Conservation (phyloP, 345 rosid genomes). For the Lepidium africanum region DNA sequence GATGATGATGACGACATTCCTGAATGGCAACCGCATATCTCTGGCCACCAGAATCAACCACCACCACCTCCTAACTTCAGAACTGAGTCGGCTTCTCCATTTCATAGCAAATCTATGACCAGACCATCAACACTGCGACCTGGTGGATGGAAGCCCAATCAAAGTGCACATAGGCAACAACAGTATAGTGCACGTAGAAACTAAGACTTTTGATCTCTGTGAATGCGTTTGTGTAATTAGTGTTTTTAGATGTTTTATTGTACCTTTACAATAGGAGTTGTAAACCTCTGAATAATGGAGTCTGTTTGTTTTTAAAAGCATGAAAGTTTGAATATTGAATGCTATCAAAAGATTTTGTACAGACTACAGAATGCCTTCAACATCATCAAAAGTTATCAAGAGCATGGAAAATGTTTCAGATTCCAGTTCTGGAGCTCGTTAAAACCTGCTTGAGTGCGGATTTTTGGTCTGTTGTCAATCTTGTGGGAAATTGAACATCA, state of each 20-base stretch:
- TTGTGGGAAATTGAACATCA: slow-evolving; percentile 79
- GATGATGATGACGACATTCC: slow-evolving; percentile 81
- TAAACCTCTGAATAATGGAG: slow-evolving; percentile 1
- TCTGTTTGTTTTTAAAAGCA: background rate
- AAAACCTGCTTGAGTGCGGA: slow-evolving; percentile 67
- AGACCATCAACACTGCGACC: slow-evolving; percentile 4
- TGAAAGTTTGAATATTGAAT: background rate
- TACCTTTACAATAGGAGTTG: background rate
- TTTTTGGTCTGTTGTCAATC: slow-evolving; percentile 62
- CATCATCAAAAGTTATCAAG: background rate
- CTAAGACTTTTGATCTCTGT: slow-evolving; percentile 43
- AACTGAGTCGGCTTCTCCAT: background rate
- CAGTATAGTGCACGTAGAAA: slow-evolving; percentile 27
- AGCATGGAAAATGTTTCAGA: background rate
- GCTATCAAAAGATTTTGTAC: slow-evolving; percentile 14
- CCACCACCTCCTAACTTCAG: background rate
- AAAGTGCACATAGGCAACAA: slow-evolving; percentile 3
- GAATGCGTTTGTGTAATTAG: slow-evolving; percentile 7
- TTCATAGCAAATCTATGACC: slow-evolving; percentile 8
- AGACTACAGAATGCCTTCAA: background rate
- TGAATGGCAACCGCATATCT: slow-evolving; percentile 74
- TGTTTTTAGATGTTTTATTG: background rate
- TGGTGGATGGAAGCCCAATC: slow-evolving; percentile 23
- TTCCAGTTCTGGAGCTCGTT: slow-evolving; percentile 31
- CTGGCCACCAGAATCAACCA: slow-evolving; percentile 8